Base-by-base conservation (phyloP, 352 stramenopile genomes). In the Pythium vanterpoolii region DNA sequence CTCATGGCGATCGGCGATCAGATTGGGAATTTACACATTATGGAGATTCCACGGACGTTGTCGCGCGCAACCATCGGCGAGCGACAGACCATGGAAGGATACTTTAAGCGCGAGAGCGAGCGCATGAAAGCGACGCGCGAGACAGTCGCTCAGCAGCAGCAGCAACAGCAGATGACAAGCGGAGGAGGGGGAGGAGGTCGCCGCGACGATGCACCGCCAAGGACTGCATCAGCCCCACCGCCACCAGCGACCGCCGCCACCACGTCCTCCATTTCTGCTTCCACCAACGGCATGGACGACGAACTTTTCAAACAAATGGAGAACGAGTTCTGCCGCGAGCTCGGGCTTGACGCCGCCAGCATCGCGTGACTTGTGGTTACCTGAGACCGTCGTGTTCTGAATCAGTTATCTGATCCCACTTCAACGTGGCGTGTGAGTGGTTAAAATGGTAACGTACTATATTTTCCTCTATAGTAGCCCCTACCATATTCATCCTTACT, bases 11-110 rank as follows among this genome's bases (percentile, higher is more conserved):
- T 97, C 46, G 93, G 93, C 39, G 91, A 98, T 61, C 80, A 95
- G 60, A 90, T 86, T 27, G 93, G 93, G 1, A 97, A 96, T 66
- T 70, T 98, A 38, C 91, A 98, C 68, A 93, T 98, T 56, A 80
- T 97, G 59, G 86, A 97, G 56, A 83, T 98, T 48, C 93, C 90
- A 23, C 76, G 88, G n/a, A 93, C 84, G 24, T 60, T 98, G 13
- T 90, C 87, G 40, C 76, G 89, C n/a, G 79, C 82, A n/a, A 76
- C 78, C 11, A 73, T 73, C 44, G 90, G 87, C 21, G 93, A 98
- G 74, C 72, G 77, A 5, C 64, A 69, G 21, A 61, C 89, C 11
- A 96, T 98, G 75, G 74, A 88, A 42, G 73, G 73, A 16, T 98
- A 96, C 67, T 91, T 98, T 58, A 92, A 96, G 60, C 80, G 90